A percentile compares a stretch with the other conserved stretches of the same genome.
Evolutionary conservation across 768 basidiomycete genomes (phyloP).

Genomic region (Kwoniella sp.): DNA sequence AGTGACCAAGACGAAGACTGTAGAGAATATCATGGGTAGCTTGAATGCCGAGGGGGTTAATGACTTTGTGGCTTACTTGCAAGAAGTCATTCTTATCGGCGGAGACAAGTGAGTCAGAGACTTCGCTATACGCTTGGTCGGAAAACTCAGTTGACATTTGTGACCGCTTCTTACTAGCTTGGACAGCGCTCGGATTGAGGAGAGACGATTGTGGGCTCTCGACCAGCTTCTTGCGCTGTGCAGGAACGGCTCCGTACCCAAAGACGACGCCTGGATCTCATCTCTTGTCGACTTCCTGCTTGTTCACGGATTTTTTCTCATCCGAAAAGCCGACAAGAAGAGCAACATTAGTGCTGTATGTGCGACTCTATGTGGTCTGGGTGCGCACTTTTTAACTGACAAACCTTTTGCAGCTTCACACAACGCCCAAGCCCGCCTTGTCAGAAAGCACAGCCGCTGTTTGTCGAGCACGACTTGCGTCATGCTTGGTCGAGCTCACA

Average conservation of each 20-base stretch:
- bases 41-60: conserved; percentile 75
- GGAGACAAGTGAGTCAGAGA: conserved; percentile 51
- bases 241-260: conserved; percentile 74
- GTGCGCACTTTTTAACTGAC: neutral
- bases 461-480: conserved; percentile 71
- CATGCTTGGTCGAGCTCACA: conserved; percentile 73
- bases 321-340: conserved; percentile 73
- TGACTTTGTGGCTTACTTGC: conserved; percentile 72
- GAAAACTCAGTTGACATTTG: neutral
- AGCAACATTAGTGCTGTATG: conserved; percentile 65
- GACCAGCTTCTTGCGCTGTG: conserved; percentile 80
- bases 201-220: conserved; percentile 74
- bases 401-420: conserved; percentile 61
- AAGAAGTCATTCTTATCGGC: conserved; percentile 63
- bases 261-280: conserved; percentile 75
- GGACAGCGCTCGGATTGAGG: conserved; percentile 49
- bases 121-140: neutral
- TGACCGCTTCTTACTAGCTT: conserved; percentile 20
- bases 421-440: conserved; percentile 67
- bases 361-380: conserved; percentile 25
- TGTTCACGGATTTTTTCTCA: conserved; percentile 75
- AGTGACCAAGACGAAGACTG: conserved; percentile 86
- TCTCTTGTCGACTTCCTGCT: conserved; percentile 76
- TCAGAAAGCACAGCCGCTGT: conserved; percentile 70
- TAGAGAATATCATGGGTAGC: conserved; percentile 76